These are phyloP conservation scores for Nidularia pulvinata DNA, from an alignment of 768 basidiomycete genomes.

Conservation along the genomic window DNA sequence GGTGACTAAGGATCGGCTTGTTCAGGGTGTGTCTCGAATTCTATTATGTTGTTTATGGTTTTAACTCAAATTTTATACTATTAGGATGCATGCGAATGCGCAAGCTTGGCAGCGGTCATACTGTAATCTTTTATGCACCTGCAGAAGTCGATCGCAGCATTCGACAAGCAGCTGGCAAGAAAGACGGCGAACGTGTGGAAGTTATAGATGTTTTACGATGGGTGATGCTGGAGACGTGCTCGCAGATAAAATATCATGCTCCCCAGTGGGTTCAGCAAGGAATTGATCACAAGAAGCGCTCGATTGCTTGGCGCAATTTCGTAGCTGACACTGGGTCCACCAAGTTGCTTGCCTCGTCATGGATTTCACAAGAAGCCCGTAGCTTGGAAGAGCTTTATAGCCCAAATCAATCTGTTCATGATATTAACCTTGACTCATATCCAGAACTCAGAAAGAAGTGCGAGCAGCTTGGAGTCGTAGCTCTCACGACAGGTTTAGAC, in stretches of 20 bases:
- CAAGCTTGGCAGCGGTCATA: conserved; percentile 43
- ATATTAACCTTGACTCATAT: neutral
- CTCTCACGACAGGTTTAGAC: conserved; percentile 21
- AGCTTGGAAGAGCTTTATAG: conserved; percentile 31
- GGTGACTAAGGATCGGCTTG: conserved; percentile 49
- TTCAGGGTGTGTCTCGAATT: conserved; percentile 36
- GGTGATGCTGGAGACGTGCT: conserved; percentile 43
- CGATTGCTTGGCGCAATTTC: conserved; percentile 10
- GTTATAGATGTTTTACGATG: conserved; percentile 36
- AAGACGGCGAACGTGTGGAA: conserved; percentile 4
- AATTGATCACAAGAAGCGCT: conserved; percentile 23
- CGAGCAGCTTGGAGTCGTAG: conserved; percentile 22
- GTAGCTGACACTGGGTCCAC: neutral
- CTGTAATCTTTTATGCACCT: conserved; percentile 47
- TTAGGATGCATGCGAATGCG: conserved; percentile 57
- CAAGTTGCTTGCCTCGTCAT: conserved; percentile 13
- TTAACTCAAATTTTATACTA: conserved; percentile 1
- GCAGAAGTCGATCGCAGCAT: conserved; percentile 35
- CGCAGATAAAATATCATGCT: conserved; percentile 32
- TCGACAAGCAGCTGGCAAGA: conserved; percentile 16
- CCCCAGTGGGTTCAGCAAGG: conserved; percentile 42
- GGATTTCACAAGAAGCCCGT: conserved; percentile 38
- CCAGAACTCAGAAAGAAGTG: conserved; percentile 13
- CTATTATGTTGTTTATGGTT: neutral
- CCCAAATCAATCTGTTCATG: neutral